Base-by-base conservation (phyloP, 768 basidiomycete species). In the Suillus plorans region DNA sequence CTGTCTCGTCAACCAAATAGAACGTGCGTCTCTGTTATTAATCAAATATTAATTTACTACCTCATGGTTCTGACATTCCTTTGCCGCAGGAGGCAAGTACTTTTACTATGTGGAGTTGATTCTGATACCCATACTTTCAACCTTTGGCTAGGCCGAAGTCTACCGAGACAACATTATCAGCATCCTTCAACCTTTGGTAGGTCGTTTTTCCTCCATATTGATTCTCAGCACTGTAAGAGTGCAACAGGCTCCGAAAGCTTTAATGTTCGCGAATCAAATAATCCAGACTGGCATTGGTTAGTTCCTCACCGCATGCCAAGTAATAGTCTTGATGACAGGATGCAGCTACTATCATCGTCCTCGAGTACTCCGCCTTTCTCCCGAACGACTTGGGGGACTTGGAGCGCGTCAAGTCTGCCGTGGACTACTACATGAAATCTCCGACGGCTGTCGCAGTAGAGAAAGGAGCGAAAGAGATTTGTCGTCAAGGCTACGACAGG, bases 161-260 rank as follows among this genome's bases (percentile, higher is more conserved):
- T 0, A 0, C 9, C n/a, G 0, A 9, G 2, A n/a, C 1, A 0
- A 0, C 20, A 20, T 45, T 4, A 20, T 45, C 1, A 4, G 0
- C 0, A 0, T n/a, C 44, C 44, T 45, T n/a, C 44, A n/a, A 8
- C 44, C 44, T 45, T 45, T 45, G 44, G 44, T 45, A 7, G 7
- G 45, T 47, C 10, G 9, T 1, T n/a, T 47, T 47, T 42, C 18
- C n/a, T n/a, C 10, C n/a, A 20, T 9, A n/a, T 45, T n/a, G 44
- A n/a, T n/a, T 8, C 3, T n/a, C 8, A 45, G 18, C 44, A 45
- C 8, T 45, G 4, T 45, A 45, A 45, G 44, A n/a, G 20, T 45
- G 20, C 44, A n/a, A n/a, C 9, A 45, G 44, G 44, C 20, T 10
- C 8, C 9, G 9, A 45, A 45, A 20, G n/a, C 1, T 16, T 14